phyloP scores from a whole-genome alignment of 2,329 filamentous ascomycete species.

The Colletotrichum tropicicola region DNA sequence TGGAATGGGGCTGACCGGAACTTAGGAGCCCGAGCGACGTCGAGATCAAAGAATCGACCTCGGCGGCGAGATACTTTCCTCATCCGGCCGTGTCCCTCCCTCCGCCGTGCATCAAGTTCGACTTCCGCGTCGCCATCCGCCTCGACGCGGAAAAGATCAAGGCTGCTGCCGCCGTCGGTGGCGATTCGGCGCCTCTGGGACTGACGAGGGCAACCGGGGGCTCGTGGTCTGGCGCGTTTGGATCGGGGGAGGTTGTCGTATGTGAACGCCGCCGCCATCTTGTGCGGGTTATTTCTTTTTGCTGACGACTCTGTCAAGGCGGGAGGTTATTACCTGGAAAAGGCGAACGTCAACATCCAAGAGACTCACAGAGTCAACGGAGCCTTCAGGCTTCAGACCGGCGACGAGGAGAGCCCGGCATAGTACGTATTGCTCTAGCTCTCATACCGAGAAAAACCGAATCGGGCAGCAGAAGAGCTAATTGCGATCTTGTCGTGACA shows the following conservation, averaged over 20 bases:
- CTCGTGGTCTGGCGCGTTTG: conserved; percentile 57
- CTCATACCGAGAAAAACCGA: too few relatives aligned
- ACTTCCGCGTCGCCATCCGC: conserved; percentile 56
- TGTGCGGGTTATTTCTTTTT: conserved; percentile 1
- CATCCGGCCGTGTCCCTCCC: conserved; percentile 52
- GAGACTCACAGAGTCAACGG: background rate
- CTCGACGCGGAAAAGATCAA: background rate
- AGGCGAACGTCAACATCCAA: too few relatives aligned
- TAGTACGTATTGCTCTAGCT: too few relatives aligned
- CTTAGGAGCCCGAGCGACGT: background rate
- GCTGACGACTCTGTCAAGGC: background rate
- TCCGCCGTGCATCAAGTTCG: conserved; percentile 54
- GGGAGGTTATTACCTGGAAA: background rate
- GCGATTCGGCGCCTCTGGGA: conserved; percentile 41
- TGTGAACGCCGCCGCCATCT: conserved; percentile 24
- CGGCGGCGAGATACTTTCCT: conserved; percentile 34
- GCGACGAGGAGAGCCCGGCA: conserved; percentile 44
- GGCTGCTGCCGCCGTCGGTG: background rate
- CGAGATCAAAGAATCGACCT: background rate
- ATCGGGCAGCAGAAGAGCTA: rapidly evolving
- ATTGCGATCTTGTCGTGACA: background rate
- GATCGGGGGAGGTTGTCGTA: conserved; percentile 56
- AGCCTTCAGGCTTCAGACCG: conserved; percentile 57
- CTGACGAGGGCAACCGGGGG: conserved; percentile 57
- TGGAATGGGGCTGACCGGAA: background rate